Percentiles rank a stretch among this genome's conserved stretches.
phyloP scores from a whole-genome alignment of 306 rosid genomes.

The Ziziphus jujuba region DNA sequence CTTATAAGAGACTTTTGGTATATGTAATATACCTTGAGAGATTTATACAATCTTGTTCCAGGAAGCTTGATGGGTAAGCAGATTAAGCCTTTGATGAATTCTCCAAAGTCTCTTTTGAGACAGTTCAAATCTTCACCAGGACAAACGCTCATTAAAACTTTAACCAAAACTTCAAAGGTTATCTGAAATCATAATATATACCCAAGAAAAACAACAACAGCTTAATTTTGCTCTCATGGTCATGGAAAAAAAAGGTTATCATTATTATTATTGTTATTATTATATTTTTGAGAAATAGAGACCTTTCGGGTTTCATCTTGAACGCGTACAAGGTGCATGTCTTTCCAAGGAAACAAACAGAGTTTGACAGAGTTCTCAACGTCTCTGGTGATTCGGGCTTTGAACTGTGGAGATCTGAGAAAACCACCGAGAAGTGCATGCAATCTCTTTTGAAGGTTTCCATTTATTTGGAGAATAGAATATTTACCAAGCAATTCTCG shows the following conservation, averaged over 20 bases:
- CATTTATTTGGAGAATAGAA: conserved; percentile 70
- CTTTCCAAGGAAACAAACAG: conserved; percentile 55
- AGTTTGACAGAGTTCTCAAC: conserved; percentile 59
- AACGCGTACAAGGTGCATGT: conserved; percentile 41
- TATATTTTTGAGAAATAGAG: background rate
- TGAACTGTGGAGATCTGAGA: conserved; percentile 64
- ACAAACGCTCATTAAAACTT: conserved; percentile 71
- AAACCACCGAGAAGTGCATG: conserved; percentile 71
- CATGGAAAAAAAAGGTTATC: too few species aligned
- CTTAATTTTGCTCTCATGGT: too few species aligned
- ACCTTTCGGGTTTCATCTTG: conserved; percentile 83
- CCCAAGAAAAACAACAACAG: background rate
- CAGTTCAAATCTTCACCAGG: conserved; percentile 73
- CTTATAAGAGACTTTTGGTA: too few species aligned
- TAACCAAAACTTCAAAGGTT: conserved; percentile 67
- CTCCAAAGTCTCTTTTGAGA: conserved; percentile 67
- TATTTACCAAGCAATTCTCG: conserved; percentile 68
- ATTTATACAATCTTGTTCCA: conserved; percentile 77
- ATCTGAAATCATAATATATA: conserved; percentile 53
- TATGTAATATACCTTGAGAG: conserved; percentile 60
- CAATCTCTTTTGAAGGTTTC: conserved; percentile 56
- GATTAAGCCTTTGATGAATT: conserved; percentile 79
- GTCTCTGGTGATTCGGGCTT: conserved; percentile 59
- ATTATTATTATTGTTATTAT: background rate
- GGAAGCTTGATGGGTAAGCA: conserved; percentile 89